These are phyloP conservation scores for Aspergillus sclerotialis DNA, from an alignment of 2,329 filamentous ascomycete genomes.

Conservation along the genomic window DNA sequence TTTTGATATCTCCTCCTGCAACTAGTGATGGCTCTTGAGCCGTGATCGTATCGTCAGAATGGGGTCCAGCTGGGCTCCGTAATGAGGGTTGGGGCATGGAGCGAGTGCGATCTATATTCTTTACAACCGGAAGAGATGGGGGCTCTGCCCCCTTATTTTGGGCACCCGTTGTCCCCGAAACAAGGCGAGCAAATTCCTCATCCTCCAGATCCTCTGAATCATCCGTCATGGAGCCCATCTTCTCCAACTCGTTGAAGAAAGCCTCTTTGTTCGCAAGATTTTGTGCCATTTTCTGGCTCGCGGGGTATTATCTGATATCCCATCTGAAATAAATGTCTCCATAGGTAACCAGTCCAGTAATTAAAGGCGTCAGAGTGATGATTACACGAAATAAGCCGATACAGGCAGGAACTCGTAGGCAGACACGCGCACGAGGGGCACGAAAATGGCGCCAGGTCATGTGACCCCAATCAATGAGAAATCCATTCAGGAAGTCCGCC, in stretches of 20 bases:
- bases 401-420: too few relatives aligned
- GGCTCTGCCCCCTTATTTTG: neutral
- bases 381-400: conserved; percentile 1
- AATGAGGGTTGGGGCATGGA: conserved; percentile 2
- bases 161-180: conserved; percentile 9
- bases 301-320: conserved; percentile 8
- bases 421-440: conserved; percentile 15
- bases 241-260: conserved; percentile 31
- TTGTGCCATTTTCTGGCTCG: conserved; percentile 12
- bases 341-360: too few relatives aligned
- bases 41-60: neutral
- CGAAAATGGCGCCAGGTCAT: conserved; percentile 30
- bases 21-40: neutral
- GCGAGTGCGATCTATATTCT: conserved; percentile 2
- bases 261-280: conserved; percentile 19
- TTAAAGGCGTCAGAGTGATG: too few relatives aligned
- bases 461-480: conserved; percentile 9
- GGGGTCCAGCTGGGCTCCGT: neutral
- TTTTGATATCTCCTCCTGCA: neutral
- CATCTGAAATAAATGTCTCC: conserved; percentile 7
- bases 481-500: neutral
- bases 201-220: conserved; percentile 17
- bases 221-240: conserved; percentile 21
- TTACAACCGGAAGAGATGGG: conserved; percentile 3
- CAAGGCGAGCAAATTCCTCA: conserved; percentile 11